Base-by-base conservation (phyloP, 2,329 filamentous ascomycete species). In the Calonectria naviculata region DNA sequence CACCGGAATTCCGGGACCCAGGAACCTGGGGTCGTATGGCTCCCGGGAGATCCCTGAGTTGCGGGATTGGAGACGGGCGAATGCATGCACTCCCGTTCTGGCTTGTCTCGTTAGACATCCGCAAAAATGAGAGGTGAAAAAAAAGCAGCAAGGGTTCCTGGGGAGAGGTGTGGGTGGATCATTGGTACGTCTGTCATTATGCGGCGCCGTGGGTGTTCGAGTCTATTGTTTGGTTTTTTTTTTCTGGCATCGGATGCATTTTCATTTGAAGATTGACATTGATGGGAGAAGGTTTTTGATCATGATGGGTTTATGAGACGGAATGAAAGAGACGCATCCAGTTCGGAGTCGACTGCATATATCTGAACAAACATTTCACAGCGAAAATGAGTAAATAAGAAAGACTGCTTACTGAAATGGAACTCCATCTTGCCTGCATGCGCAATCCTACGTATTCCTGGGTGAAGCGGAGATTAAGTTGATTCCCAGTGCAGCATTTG, bases 171-270 rank as follows among this genome's bases (percentile, higher is more conserved):
- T 69, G 68, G 65, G 38, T 70, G 68, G 63, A 69, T 69, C 63
- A 68, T 73, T 36, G 68, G 62, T 42, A 44, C 41, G 52, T 54
- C 36, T 56, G 56, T 75, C 67, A 73, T 74, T 65, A 67, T 61
- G 62, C 60, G 65, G 68, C 68, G 74, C 65, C 52, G 70, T 47
- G 68, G 73, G 71, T 68, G 72, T 77, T 65, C 26, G 26, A 65
- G 42, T 56, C 28, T 47, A 7, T 34, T 34, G 31, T 34, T 36
- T 68, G 52, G 66, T 61, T 71, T 73, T 61, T 24, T 46, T 44
- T 21, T 44, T 31, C 15, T 66, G 62, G 68, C 47, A 42, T 65
- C 31, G 62, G 54, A 29, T 38, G 36, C 31, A n/a, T 75, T 66
- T 65, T 41, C 42, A 56, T 65, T 34, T 61, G 36, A 65, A 78